phyloP scores from a whole-genome alignment of 192 early-diverging fungal species.

The Dimargaris cristalligena region DNA sequence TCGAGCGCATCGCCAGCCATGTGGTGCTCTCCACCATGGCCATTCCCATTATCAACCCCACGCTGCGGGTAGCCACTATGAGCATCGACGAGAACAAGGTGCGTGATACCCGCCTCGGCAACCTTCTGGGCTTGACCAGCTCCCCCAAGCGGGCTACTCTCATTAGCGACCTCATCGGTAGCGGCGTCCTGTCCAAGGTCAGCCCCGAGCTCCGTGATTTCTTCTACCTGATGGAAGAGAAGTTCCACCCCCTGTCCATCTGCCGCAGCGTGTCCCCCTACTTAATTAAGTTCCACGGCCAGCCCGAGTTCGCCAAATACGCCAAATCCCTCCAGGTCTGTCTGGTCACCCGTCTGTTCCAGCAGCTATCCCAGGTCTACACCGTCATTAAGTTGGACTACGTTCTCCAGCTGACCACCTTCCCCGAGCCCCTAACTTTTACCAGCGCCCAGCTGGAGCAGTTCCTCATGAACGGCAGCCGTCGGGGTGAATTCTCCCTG shows the following conservation, averaged over 20 bases:
- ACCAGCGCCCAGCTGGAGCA: constrained; percentile 82
- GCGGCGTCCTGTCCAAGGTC: constrained; percentile 70
- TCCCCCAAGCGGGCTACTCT: constrained; percentile 79
- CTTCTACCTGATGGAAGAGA: constrained; percentile 92
- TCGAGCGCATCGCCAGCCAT: constrained; percentile 73
- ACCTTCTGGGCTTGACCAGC: constrained; percentile 66
- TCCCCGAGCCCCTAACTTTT: constrained; percentile 74
- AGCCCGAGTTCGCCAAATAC: constrained; percentile 72
- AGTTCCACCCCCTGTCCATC: constrained; percentile 97
- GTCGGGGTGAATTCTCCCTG: constrained; percentile 89
- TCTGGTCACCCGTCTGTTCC: constrained; percentile 89
- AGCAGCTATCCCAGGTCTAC: constrained; percentile 98
- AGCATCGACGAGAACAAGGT: constrained; percentile 64
- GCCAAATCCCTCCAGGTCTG: constrained; percentile 88
- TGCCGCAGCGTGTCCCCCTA: constrained; percentile 91
- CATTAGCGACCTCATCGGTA: constrained; percentile 77
- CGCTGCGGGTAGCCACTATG: constrained; percentile 49
- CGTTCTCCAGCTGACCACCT: constrained; percentile 72
- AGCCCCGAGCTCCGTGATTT: constrained; percentile 78
- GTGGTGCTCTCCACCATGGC: constrained; percentile 89
- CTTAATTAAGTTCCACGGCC: constrained; percentile 42
- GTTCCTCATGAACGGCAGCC: constrained; percentile 96
- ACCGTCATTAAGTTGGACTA: constrained; percentile 90
- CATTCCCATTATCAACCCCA: constrained; percentile 86
- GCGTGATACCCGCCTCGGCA: constrained; percentile 63